These are phyloP conservation scores for Galeopsis tetrahit DNA, from an alignment of 257 asterid genomes.

Conservation along the genomic window DNA sequence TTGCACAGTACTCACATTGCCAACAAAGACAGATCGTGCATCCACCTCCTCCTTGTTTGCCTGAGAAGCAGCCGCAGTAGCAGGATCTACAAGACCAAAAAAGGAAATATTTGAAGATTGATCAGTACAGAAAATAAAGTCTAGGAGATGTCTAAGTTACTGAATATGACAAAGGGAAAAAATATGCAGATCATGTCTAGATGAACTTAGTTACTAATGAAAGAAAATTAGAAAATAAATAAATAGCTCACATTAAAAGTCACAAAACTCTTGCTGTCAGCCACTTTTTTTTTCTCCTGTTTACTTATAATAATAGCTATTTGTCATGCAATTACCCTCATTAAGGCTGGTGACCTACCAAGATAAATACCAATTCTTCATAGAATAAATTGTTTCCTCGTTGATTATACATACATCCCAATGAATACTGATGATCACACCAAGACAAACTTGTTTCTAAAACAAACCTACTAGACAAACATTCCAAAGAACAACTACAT, in stretches of 20 bases:
- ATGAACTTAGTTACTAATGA: conserved; percentile 15
- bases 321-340: conserved; percentile 9
- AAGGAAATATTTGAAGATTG: conserved; percentile 20
- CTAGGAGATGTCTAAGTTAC: conserved; percentile 9
- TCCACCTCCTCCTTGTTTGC: conserved; percentile 89
- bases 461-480: neutral
- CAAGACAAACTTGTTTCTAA: neutral
- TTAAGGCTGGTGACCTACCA: conserved; percentile 16
- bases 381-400: neutral
- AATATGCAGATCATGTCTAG: conserved; percentile 15
- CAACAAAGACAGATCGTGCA: conserved; percentile 84
- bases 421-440: conserved; percentile 1
- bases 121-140: conserved; percentile 6
- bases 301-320: conserved; percentile 9
- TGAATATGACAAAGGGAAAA: neutral
- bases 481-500: conserved; percentile 3
- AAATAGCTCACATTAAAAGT: neutral
- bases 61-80: conserved; percentile 73
- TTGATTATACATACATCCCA: neutral
- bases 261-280: neutral
- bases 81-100: conserved; percentile 61
- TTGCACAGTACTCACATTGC: conserved; percentile 70
- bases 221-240: neutral
- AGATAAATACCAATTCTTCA: neutral
- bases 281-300: neutral